A percentile compares a stretch with the other conserved stretches of the same genome.
These are phyloP conservation scores for Capsicum pubescens DNA, from an alignment of 257 asterid genomes.

Conservation along the genomic window DNA sequence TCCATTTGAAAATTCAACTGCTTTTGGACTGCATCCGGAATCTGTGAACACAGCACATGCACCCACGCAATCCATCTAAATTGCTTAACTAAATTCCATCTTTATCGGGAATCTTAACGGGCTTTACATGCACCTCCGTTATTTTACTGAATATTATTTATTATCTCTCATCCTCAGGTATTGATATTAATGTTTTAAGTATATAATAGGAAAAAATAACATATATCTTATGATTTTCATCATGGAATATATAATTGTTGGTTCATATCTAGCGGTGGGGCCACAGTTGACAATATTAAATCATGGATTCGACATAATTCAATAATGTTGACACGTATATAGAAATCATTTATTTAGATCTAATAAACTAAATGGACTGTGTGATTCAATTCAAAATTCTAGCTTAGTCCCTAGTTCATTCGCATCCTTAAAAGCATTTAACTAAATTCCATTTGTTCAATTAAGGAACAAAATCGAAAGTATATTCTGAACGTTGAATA, in stretches of 20 bases:
- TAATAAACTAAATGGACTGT: too few species aligned
- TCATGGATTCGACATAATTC: too few species aligned
- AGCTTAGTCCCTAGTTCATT: too few species aligned
- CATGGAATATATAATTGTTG: neutral
- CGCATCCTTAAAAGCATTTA: neutral
- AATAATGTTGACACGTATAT: too few species aligned
- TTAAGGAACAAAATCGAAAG: constrained; percentile 8
- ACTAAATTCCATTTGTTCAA: constrained; percentile 12
- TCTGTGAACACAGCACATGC: neutral
- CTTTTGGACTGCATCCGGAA: constrained; percentile 5
- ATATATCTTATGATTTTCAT: neutral
- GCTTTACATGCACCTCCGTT: neutral
- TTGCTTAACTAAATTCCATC: neutral
- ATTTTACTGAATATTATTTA: neutral
- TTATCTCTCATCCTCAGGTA: neutral
- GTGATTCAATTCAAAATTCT: too few species aligned
- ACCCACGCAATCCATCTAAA: constrained; percentile 1
- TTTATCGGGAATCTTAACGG: neutral
- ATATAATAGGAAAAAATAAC: too few species aligned
- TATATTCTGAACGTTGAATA: constrained; percentile 1
- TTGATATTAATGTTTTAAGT: too few species aligned
- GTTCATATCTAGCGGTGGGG: too few species aligned
- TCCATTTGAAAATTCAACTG: neutral
- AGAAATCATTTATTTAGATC: too few species aligned
- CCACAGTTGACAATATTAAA: too few species aligned